Base-by-base conservation (phyloP, 2,329 filamentous ascomycete genomes). In the Phialocephala subalpina region DNA sequence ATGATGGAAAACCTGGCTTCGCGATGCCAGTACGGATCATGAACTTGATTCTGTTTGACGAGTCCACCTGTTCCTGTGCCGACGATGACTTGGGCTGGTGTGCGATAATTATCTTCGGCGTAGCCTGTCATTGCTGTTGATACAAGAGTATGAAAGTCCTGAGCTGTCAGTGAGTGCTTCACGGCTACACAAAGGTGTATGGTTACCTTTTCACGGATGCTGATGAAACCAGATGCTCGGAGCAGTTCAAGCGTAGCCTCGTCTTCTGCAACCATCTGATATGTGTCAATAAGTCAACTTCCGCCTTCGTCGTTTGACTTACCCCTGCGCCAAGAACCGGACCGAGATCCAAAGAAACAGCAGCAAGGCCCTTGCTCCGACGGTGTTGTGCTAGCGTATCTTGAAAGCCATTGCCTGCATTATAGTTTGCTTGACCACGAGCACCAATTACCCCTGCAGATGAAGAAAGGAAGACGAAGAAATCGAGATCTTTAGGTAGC, bases 31-130 rank as follows among this genome's bases (percentile, higher is more conserved):
- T 85, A 87, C 0, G 85, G 83, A 66, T 87, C 84, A 0, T 80
- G 77, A 0, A 83, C 81, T 61, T 81, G 77, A 72, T 86, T 87
- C 69, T 87, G 85, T 5, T 75, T 75, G 14, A 84, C 79, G 18
- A 87, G 77, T 0, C 85, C 85, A 20, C 85, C 85, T 0, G 84
- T 86, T 12, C 85, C 84, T 14, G 86, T 81, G 7, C 84, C 83
- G 22, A 84, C 80, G n/a, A 84, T 77, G 20, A 87, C 73, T 67
- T 86, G 84, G 0, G 82, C 69, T 0, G 84, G 84, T 38, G 81
- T 76, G 5, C 61, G 61, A 5, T 74, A 60, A 5, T 36, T 16
- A 49, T 66, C 64, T 3, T 70, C 69, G 66, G 25, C 77, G 35
- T 66, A 62, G 25, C 73, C 77, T 0, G 77, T 79, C 67, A 87